phyloP scores from a whole-genome alignment of 257 asterid genomes.

The Craterostigma plantagineum region DNA sequence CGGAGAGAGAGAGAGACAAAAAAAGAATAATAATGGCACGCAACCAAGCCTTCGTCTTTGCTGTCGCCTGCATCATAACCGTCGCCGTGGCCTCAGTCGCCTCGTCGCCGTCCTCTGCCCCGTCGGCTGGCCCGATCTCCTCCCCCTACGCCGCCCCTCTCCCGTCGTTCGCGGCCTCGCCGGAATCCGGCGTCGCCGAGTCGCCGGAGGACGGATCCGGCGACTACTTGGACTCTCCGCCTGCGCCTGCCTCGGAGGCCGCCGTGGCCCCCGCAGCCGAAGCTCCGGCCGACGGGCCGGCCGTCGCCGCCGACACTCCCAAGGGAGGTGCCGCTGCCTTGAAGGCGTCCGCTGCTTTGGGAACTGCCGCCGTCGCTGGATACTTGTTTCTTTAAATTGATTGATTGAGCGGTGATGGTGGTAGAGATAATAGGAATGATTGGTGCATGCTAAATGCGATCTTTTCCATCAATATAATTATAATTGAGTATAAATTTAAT shows the following conservation, averaged over 20 bases:
- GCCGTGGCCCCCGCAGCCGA: conserved; percentile 1
- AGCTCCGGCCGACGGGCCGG: not conserved
- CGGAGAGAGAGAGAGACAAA: too few species aligned
- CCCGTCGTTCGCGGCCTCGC: conserved; percentile 1
- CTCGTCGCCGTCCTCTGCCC: not conserved
- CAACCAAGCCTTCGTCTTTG: too few species aligned
- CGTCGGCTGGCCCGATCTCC: not conserved
- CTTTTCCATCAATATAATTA: too few species aligned
- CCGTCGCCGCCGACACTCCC: not conserved
- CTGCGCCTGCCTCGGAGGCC: not conserved
- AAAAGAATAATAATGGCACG: too few species aligned
- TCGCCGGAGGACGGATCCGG: not conserved
- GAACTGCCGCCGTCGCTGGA: conserved; percentile 3
- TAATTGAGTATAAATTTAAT: too few species aligned
- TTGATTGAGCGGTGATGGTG: not conserved
- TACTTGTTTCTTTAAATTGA: not conserved
- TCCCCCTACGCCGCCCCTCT: not conserved
- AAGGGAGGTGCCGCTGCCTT: not conserved
- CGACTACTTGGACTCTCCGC: not conserved
- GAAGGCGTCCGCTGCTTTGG: conserved; percentile 1
- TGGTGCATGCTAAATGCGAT: too few species aligned
- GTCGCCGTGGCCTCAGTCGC: not conserved
- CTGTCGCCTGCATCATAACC: too few species aligned
- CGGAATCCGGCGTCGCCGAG: not conserved
- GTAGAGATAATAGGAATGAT: too few species aligned